Conservation (phyloP, 2,329 filamentous ascomycete genomes). For the Aureobasidium sp. region DNA sequence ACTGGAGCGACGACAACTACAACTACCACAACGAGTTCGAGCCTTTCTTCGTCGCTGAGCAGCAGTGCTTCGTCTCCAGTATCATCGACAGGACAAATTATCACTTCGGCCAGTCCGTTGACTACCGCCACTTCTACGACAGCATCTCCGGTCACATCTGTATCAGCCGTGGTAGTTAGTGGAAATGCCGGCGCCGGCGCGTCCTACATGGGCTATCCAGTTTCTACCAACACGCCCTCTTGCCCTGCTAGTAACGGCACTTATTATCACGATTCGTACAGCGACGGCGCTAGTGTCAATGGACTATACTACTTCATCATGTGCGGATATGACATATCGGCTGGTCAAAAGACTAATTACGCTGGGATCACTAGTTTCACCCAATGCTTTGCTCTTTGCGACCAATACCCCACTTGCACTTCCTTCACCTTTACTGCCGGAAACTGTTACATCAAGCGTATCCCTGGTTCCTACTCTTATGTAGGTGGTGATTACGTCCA, state of each 20-base stretch:
- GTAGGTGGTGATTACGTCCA: neutral
- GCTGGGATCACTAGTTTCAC: neutral
- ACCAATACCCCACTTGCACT: neutral
- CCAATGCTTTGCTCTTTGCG: slow-evolving; percentile 1
- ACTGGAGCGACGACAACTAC: no score
- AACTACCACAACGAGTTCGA: no score
- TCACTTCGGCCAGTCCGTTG: neutral
- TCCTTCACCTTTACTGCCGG: neutral
- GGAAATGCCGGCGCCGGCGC: neutral
- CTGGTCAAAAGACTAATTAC: no score
- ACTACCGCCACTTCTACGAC: neutral
- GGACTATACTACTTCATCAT: slow-evolving; percentile 18
- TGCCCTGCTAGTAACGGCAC: slow-evolving; percentile 13
- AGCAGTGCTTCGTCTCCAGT: no score
- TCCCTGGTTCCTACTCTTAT: neutral
- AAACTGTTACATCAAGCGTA: slow-evolving; percentile 3
- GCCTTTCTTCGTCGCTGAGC: no score
- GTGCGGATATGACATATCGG: slow-evolving; percentile 4
- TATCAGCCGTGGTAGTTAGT: neutral
- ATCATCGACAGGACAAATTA: no score
- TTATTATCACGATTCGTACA: slow-evolving; percentile 14
- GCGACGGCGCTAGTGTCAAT: neutral
- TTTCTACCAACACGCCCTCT: neutral
- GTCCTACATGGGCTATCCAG: slow-evolving; percentile 3
- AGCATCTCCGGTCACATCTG: neutral